A percentile compares a stretch with the other conserved stretches of the same genome.
phyloP scores from a whole-genome alignment of 2,329 filamentous ascomycete species.

The Aspergillus vadensis region DNA sequence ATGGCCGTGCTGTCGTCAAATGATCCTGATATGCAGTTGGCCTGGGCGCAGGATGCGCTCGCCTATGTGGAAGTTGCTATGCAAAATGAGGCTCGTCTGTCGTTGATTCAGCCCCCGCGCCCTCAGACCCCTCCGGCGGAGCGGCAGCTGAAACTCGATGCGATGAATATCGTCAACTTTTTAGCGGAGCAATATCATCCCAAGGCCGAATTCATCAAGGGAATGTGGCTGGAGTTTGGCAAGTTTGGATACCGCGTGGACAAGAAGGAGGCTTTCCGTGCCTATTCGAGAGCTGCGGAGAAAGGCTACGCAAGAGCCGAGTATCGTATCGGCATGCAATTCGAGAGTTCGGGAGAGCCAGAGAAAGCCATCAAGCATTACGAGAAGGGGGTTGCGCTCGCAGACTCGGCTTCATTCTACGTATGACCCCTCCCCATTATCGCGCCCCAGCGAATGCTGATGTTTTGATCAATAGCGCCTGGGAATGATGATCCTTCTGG shows the following conservation, averaged over 20 bases:
- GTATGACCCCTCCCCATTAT: conserved; percentile 33
- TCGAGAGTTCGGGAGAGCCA: conserved; percentile 91
- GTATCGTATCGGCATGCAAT: conserved; percentile 98
- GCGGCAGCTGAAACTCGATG: conserved; percentile 83
- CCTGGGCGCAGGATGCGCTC: conserved; percentile 92
- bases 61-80: conserved; percentile 83
- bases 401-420: conserved; percentile 84
- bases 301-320: conserved; percentile 85
- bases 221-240: conserved; percentile 98
- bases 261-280: conserved; percentile 89
- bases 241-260: conserved; percentile 89
- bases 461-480: conserved; percentile 62
- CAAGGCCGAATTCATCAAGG: conserved; percentile 88
- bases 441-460: conserved; percentile 2
- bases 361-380: conserved; percentile 91
- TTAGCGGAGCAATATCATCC: conserved; percentile 89
- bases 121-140: conserved; percentile 82
- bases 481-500: conserved; percentile 96
- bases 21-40: conserved; percentile 93
- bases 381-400: conserved; percentile 72
- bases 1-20: conserved; percentile 85
- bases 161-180: conserved; percentile 88
- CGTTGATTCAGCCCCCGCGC: conserved; percentile 60
- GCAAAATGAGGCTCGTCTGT: conserved; percentile 72
- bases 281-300: conserved; percentile 82